These are phyloP conservation scores for Aspergillus alliaceus DNA, from an alignment of 2,329 filamentous ascomycete species.

Conservation along the genomic window DNA sequence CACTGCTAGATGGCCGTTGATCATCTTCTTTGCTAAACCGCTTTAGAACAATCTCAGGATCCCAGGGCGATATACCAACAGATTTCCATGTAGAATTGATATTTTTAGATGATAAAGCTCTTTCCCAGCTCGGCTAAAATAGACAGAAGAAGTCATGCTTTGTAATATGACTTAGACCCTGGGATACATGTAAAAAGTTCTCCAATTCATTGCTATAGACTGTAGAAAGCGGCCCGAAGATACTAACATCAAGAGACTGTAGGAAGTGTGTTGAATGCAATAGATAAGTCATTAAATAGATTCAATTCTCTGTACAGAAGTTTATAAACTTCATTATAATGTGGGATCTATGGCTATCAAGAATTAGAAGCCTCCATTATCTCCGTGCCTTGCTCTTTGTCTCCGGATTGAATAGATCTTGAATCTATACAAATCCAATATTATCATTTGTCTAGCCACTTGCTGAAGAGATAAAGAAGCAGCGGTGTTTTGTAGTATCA, in stretches of 20 bases:
- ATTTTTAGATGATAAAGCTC: too few species aligned
- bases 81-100: slow-evolving; percentile 3
- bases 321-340: too few species aligned
- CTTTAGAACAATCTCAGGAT: slow-evolving; percentile 2
- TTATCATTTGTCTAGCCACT: slow-evolving; percentile 13
- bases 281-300: slow-evolving; percentile 1
- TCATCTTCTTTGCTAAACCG: not conserved
- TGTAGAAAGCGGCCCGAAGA: too few species aligned
- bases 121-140: slow-evolving; percentile 1
- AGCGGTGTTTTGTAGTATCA: too few species aligned
- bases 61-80: not conserved
- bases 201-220: slow-evolving; percentile 3
- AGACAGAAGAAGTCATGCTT: slow-evolving; percentile 5
- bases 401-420: too few species aligned
- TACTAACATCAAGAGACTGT: too few species aligned
- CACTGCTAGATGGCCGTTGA: not conserved
- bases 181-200: not conserved
- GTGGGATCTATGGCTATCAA: too few species aligned
- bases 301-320: too few species aligned
- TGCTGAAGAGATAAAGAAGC: slow-evolving; percentile 15
- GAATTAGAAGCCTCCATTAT: too few species aligned
- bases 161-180: not conserved
- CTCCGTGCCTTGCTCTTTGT: too few species aligned
- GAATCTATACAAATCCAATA: slow-evolving; percentile 1
- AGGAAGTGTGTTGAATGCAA: slow-evolving; percentile 7